Conservation (phyloP, 257 asterid species). For the Solanum peruvianum region DNA sequence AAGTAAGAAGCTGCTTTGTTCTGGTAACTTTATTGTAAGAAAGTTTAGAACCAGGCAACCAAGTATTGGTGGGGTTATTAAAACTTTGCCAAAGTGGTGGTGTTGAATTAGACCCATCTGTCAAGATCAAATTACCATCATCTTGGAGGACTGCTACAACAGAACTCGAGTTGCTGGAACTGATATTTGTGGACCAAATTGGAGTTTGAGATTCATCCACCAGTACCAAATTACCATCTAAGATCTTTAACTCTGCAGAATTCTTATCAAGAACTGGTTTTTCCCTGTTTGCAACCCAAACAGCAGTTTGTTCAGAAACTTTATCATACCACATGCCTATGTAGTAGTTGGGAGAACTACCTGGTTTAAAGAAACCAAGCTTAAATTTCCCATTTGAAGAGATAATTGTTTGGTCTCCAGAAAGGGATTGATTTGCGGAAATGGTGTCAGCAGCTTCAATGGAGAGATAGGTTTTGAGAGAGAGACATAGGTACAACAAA, state of each 20-base stretch:
- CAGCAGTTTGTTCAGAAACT: constrained; percentile 5
- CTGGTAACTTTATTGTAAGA: constrained; percentile 34
- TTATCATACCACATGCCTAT: constrained; percentile 33
- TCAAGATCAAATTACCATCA: constrained; percentile 52
- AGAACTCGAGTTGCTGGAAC: constrained; percentile 10
- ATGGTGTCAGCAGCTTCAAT: constrained; percentile 30
- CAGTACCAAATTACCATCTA: constrained; percentile 20
- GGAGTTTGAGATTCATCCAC: constrained; percentile 15
- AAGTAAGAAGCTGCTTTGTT: constrained; percentile 36
- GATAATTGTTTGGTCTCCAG: constrained; percentile 24
- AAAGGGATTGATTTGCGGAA: constrained; percentile 19
- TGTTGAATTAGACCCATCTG: constrained; percentile 8
- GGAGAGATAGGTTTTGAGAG: background rate
- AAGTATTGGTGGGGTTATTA: constrained; percentile 43
- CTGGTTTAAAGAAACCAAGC: constrained; percentile 34
- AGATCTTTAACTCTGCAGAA: constrained; percentile 13
- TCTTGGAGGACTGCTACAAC: constrained; percentile 47
- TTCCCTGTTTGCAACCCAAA: constrained; percentile 40
- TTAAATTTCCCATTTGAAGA: constrained; percentile 20
- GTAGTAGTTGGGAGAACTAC: constrained; percentile 14
- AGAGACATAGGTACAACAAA: constrained; percentile 2
- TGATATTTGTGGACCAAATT: constrained; percentile 50
- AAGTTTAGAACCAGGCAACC: constrained; percentile 65
- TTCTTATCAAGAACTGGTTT: constrained; percentile 15
- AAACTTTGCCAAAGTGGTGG: constrained; percentile 54